Conservation (phyloP, 441 rosid genomes). For the Cnidoscolus chayamansa region DNA sequence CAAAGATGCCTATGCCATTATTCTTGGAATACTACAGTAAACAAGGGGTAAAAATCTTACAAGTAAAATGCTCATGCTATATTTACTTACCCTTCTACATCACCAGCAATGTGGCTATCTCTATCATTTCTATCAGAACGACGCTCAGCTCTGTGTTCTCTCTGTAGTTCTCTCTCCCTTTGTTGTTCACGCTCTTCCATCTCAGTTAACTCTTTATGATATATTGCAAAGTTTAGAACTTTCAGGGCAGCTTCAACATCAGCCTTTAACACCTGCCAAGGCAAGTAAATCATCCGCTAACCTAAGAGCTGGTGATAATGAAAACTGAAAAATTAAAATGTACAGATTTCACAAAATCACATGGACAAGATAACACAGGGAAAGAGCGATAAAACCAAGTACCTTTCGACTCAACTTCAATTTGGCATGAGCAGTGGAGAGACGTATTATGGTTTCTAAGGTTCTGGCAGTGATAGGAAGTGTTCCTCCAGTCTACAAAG, state of each 20-base stretch:
- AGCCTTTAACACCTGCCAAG: slow-evolving; percentile 60
- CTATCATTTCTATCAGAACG: slow-evolving; percentile 28
- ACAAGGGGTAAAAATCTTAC: background rate
- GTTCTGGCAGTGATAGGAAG: slow-evolving; percentile 98
- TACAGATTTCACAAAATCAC: slow-evolving; percentile 2
- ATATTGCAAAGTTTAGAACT: slow-evolving; percentile 90
- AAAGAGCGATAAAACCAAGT: slow-evolving; percentile 10
- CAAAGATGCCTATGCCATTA: background rate
- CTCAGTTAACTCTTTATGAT: slow-evolving; percentile 92
- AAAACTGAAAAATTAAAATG: background rate
- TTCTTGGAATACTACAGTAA: background rate
- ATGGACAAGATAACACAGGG: background rate
- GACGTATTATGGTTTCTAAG: slow-evolving; percentile 91
- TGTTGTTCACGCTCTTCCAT: slow-evolving; percentile 95
- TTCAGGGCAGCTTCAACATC: slow-evolving; percentile 93
- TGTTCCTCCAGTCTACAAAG: slow-evolving; percentile 87
- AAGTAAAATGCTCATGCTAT: background rate
- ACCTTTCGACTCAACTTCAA: slow-evolving; percentile 89
- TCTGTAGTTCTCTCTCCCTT: slow-evolving; percentile 63
- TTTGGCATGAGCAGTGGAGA: slow-evolving; percentile 97
- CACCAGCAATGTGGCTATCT: slow-evolving; percentile 29
- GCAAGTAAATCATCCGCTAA: slow-evolving; percentile 4
- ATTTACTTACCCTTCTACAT: slow-evolving; percentile 47
- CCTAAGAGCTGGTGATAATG: background rate
- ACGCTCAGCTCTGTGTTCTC: slow-evolving; percentile 41